Conservation (phyloP, 2,329 filamentous ascomycete species). For the Tolypocladium cylindrosporum region DNA sequence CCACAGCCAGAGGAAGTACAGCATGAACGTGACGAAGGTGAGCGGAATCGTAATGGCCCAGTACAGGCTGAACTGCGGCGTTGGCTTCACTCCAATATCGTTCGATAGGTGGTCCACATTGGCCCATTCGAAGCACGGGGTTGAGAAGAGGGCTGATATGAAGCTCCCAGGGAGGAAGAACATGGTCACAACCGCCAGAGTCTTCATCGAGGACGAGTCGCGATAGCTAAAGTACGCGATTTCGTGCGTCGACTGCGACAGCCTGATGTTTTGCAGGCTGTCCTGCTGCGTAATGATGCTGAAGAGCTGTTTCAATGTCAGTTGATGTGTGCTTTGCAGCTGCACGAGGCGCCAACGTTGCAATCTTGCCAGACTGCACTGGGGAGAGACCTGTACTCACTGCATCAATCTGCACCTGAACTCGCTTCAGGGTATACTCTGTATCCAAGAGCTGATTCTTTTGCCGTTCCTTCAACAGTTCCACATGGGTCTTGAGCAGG, state of each 20-base stretch:
- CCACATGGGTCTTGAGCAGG: conserved; percentile 16
- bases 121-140: conserved; percentile 23
- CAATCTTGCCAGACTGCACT: background rate
- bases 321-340: background rate
- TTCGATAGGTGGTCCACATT: conserved; percentile 7
- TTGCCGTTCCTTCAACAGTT: conserved; percentile 19
- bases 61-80: conserved; percentile 28
- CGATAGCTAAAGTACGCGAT: conserved; percentile 26
- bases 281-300: conserved; percentile 28
- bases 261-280: conserved; percentile 20
- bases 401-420: conserved; percentile 28
- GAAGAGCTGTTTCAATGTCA: conserved; percentile 16
- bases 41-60: conserved; percentile 30
- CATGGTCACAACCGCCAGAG: conserved; percentile 31
- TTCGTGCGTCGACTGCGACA: conserved; percentile 16
- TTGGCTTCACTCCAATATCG: conserved; percentile 17
- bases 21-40: conserved; percentile 22
- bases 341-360: background rate
- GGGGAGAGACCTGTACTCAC: conserved; percentile 10
- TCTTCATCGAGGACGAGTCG: conserved; percentile 33
- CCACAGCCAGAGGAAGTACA: conserved; percentile 24
- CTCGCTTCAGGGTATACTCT: conserved; percentile 23
- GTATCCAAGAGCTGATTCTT: conserved; percentile 26
- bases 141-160: conserved; percentile 30
- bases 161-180: conserved; percentile 32